phyloP scores from a whole-genome alignment of 2,329 filamentous ascomycete species.

The Neofusicoccum umdonicola region DNA sequence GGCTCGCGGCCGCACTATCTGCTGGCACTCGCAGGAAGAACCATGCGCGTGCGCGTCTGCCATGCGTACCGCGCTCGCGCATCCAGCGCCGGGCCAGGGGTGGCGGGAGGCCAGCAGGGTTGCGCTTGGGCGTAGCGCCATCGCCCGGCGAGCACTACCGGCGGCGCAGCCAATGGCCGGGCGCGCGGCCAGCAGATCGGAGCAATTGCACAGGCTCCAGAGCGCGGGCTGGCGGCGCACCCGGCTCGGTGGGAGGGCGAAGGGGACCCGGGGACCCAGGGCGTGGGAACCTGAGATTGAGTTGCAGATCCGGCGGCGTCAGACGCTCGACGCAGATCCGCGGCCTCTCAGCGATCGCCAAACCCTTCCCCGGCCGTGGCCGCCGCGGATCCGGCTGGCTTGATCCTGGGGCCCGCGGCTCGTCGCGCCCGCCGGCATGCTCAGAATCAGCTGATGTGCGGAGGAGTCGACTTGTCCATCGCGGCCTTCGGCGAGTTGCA shows the following conservation, averaged over 20 bases:
- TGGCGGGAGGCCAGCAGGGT: neutral
- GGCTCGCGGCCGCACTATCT: neutral
- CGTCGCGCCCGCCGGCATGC: neutral
- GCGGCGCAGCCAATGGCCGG: neutral
- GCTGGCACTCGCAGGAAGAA: no score
- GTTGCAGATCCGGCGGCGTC: conserved; percentile 7
- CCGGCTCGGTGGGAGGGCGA: neutral
- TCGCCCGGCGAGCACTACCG: neutral
- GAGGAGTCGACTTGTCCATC: neutral
- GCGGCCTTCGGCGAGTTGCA: neutral
- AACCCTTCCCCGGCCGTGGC: neutral
- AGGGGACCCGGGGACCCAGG: neutral
- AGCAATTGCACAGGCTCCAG: neutral
- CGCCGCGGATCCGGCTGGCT: neutral
- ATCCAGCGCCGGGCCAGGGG: neutral
- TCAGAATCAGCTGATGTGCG: neutral
- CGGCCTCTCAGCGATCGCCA: neutral
- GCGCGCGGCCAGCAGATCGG: neutral
- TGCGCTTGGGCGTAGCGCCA: conserved; percentile 4
- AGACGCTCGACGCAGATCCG: neutral
- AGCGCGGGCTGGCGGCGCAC: neutral
- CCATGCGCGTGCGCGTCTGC: no score
- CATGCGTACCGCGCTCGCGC: neutral
- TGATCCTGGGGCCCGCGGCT: neutral
- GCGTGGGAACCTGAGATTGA: conserved; percentile 8